Base-by-base conservation (phyloP, 1,284 basidiomycete species). In the Singerocomus inundabilis region DNA sequence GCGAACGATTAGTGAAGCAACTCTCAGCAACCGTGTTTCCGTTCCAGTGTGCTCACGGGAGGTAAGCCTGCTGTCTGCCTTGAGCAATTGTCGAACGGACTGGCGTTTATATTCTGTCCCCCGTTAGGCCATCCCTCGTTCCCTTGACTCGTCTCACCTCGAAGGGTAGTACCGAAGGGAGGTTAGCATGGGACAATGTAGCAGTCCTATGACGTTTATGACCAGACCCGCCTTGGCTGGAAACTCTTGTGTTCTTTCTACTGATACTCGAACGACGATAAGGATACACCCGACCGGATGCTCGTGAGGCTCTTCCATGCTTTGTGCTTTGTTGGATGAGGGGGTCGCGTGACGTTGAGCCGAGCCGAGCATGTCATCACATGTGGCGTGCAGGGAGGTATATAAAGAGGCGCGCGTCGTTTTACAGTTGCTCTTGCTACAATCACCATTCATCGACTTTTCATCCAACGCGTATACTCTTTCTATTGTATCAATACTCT, bases 31-130 rank as follows among this genome's bases (percentile, higher is more conserved):
- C 91, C 1, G 75, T 79, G 3, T 87, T 91, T 59, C 94, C 95
- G 1, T 97, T 96, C 68, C 89, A 91, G 63, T 98, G 95, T 70
- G 95, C 95, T 15, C 95, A 98, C 70, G 95, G 94, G 62, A 78
- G 86, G 85, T 85, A 55, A 49, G 76, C 39, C 18, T 36, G 32
- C 41, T 15, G 37, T 42, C 18, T 25, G 10, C 9, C 18, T 25
- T 28, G 5, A 21, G 18, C 21, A 32, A 33, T 32, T 44, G 47
- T 43, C 15, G 52, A 29, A 47, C 44, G 50, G 36, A 30, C 36
- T 33, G 11, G 46, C 16, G 9, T 12, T 12, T 21, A 46, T 25
- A 21, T n/a, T 10, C 31, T 53, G 41, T 37, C 39, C 30, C 36
- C 46, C 18, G 16, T 24, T 45, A 78, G 77, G 57, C 76, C 78